These are phyloP conservation scores for Aegilops umbellulata DNA, from an alignment of 176 grass and related monocot genomes.

Conservation along the genomic window DNA sequence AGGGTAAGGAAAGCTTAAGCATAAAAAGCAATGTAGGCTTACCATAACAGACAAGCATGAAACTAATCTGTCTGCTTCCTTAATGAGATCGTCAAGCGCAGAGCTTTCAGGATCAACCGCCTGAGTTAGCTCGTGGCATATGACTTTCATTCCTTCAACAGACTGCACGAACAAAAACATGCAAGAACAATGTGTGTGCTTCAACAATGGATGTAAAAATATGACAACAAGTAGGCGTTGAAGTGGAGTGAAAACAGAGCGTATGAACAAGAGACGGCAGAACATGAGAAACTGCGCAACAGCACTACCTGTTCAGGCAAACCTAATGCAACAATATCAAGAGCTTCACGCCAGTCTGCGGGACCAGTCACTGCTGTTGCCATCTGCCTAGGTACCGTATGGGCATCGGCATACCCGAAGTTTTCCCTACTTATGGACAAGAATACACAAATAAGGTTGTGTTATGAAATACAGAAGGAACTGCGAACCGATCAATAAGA, in stretches of 20 bases:
- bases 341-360: conserved; percentile 93
- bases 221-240: background rate
- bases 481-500: conserved; percentile 5
- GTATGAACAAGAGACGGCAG: background rate
- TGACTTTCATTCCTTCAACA: conserved; percentile 99
- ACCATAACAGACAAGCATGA: conserved; percentile 92
- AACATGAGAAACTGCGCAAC: conserved; percentile 21
- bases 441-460: conserved; percentile 15
- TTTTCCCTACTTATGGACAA: conserved; percentile 60
- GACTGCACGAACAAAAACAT: conserved; percentile 62
- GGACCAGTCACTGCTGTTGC: conserved; percentile 54
- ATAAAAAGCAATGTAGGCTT: conserved; percentile 29
- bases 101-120: conserved; percentile 64
- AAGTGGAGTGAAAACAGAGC: background rate
- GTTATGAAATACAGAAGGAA: background rate
- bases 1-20: conserved; percentile 9
- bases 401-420: conserved; percentile 60
- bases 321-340: conserved; percentile 86
- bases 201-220: conserved; percentile 7
- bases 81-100: conserved; percentile 77
- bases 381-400: conserved; percentile 62
- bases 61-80: conserved; percentile 95
- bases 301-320: conserved; percentile 77
- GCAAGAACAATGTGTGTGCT: background rate
- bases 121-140: conserved; percentile 96